phyloP scores from a whole-genome alignment of 2,329 filamentous ascomycete species.

The Byssochlamys sp. region DNA sequence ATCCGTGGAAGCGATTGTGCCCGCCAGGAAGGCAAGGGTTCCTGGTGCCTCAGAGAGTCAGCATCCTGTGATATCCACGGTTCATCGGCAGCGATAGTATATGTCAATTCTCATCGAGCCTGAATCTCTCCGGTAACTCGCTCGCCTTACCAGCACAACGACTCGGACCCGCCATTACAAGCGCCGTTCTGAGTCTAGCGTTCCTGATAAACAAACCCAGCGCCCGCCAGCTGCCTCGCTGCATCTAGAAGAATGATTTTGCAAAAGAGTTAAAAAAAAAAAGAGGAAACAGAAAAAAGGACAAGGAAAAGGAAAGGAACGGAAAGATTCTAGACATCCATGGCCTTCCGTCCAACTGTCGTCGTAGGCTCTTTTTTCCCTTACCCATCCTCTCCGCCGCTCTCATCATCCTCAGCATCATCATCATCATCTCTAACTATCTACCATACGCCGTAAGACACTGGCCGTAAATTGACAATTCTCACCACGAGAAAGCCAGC shows the following conservation, averaged over 20 bases:
- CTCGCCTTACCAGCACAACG: not conserved
- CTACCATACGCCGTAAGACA: too few relatives aligned
- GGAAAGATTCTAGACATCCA: not conserved
- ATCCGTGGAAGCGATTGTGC: not conserved
- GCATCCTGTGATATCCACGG: not conserved
- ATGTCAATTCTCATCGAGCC: too few relatives aligned
- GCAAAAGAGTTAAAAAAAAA: too few relatives aligned
- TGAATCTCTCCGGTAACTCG: not conserved
- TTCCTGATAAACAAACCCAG: slow-evolving; percentile 1
- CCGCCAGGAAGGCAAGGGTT: not conserved
- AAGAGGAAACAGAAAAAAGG: too few relatives aligned
- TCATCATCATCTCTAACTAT: too few relatives aligned
- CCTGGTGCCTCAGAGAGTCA: not conserved
- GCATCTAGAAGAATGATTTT: not conserved
- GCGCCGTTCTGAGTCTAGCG: slow-evolving; percentile 1
- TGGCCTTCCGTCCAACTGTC: not conserved
- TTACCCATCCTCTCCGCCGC: not conserved
- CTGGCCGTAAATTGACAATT: too few relatives aligned
- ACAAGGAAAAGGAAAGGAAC: too few relatives aligned
- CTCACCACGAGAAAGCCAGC: not conserved
- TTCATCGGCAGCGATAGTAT: not conserved
- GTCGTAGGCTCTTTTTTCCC: not conserved
- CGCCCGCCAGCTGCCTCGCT: not conserved
- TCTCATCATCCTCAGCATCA: too few relatives aligned
- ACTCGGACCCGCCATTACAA: not conserved